Evolutionary conservation across 441 rosid genomes (phyloP).

Genomic region (Erodium chrysanthum): DNA sequence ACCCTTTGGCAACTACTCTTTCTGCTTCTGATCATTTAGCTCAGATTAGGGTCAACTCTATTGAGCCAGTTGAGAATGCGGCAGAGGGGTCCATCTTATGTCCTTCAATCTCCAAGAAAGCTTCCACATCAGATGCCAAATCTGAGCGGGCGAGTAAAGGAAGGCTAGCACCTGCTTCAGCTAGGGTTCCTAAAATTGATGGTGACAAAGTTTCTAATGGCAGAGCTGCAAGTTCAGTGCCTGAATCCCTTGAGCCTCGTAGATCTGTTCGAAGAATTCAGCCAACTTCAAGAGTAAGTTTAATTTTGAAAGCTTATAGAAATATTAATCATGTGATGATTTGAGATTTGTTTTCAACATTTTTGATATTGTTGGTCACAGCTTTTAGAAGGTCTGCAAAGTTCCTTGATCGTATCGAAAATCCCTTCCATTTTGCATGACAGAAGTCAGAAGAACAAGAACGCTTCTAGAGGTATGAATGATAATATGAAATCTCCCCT

Average conservation of each 20-base stretch:
- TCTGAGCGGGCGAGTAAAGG: constrained; percentile 40
- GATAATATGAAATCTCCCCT: too few species aligned
- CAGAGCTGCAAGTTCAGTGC: constrained; percentile 34
- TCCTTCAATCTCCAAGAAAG: constrained; percentile 46
- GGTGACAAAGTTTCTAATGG: constrained; percentile 24
- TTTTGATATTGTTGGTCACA: constrained; percentile 25
- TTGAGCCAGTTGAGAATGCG: constrained; percentile 31
- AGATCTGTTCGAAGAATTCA: constrained; percentile 86
- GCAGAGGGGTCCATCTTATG: constrained; percentile 39
- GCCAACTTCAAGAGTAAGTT: constrained; percentile 83
- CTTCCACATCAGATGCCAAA: constrained; percentile 31
- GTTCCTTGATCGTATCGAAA: constrained; percentile 75
- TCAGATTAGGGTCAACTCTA: constrained; percentile 39
- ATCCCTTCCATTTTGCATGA: constrained; percentile 63
- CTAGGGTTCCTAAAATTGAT: constrained; percentile 45
- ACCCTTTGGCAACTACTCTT: constrained; percentile 32
- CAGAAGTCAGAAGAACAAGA: constrained; percentile 52
- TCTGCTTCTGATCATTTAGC: constrained; percentile 27
- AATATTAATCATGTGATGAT: neutral
- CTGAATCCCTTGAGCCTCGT: constrained; percentile 62
- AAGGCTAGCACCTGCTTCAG: constrained; percentile 39
- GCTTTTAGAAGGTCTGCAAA: constrained; percentile 93
- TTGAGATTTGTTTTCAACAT: neutral
- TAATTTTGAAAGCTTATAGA: neutral
- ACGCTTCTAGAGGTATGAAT: constrained; percentile 47